Evolutionary conservation across 192 early-diverging fungal species (phyloP), one percentile per base, ranked within the genome.

Genomic region (Geranomyces michiganensis): DNA sequence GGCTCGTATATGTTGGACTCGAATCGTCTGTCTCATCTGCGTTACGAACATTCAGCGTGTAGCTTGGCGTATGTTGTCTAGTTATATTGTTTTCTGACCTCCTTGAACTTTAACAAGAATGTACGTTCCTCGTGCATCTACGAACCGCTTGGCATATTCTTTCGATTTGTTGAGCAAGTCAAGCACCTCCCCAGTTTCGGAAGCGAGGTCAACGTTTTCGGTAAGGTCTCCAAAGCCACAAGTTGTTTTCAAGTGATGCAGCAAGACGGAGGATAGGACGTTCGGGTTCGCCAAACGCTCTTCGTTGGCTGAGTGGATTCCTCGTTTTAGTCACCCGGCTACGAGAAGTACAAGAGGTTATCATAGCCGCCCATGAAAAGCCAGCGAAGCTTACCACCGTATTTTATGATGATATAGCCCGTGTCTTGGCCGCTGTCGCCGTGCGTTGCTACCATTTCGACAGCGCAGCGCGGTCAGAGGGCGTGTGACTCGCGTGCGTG

Each of bases 71-170:
- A 7, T 41, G 24, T 4, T 53, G 4, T n/a, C 7, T 2, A 53
- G 51, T 12, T 48, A 8, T 26, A 8, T 46, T 14, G 0, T 76
- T 31, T 58, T 65, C 61, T 61, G 64, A 79, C 81, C 85, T 68
- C 85, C 90, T 74, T 75, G 64, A 0, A 87, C 78, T 26, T 88
- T 84, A 9, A 88, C 76, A 1, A 91, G 43, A 79, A 92, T 91
- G 70, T 90, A 94, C 22, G 47, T 82, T 29, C 47, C 55, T 41
- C 84, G 51, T 7, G 70, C 32, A 43, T 84, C 83, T 30, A 87
- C n/a, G 75, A 60, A 85, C 70, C 79, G 81, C 60, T 75, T 78
- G 12, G 85, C 85, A 53, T 85, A 84, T 55, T 87, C 85, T 65
- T 78, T 81, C 13, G 74, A 76, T 63, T 87, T 87, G 56, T 66